A percentile compares a stretch with the other conserved stretches of the same genome.
Conservation (phyloP, 257 asterid species). For the Gardenia jasminoides region DNA sequence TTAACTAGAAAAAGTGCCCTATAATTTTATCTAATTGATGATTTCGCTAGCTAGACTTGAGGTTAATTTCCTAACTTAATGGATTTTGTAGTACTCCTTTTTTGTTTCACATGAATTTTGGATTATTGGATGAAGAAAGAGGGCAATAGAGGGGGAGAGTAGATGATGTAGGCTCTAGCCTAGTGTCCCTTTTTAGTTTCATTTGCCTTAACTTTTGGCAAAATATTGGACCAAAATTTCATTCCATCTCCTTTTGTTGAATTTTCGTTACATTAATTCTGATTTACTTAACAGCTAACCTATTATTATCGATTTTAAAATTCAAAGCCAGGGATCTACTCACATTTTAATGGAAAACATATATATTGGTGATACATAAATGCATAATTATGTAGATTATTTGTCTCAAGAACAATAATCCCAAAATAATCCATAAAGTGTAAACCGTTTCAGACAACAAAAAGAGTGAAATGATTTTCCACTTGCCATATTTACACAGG, state of each 20-base stretch:
- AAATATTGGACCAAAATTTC: conserved; percentile 26
- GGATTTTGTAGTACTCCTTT: conserved; percentile 33
- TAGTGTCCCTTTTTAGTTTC: conserved; percentile 33
- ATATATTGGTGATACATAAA: background rate
- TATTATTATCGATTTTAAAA: background rate
- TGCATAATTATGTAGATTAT: background rate
- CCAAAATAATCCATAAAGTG: no score
- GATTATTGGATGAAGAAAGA: conserved; percentile 1
- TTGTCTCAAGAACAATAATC: background rate
- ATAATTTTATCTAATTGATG: conserved; percentile 20
- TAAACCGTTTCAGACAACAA: background rate
- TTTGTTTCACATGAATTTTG: conserved; percentile 12
- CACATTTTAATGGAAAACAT: background rate
- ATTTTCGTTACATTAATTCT: background rate
- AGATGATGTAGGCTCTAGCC: conserved; percentile 31
- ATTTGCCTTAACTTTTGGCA: conserved; percentile 35
- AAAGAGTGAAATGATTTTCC: background rate
- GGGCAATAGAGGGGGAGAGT: background rate
- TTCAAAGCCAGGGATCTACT: background rate
- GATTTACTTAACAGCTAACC: background rate
- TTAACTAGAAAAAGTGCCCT: conserved; percentile 5
- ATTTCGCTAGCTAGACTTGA: conserved; percentile 27
- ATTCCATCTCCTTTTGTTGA: background rate
- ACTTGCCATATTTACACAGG: no score
- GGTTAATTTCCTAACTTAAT: conserved; percentile 47